Percentiles rank a stretch among this genome's conserved stretches.
These are phyloP conservation scores for Larix kaempferi DNA, from an alignment of 75 land plant genomes.

Conservation along the genomic window DNA sequence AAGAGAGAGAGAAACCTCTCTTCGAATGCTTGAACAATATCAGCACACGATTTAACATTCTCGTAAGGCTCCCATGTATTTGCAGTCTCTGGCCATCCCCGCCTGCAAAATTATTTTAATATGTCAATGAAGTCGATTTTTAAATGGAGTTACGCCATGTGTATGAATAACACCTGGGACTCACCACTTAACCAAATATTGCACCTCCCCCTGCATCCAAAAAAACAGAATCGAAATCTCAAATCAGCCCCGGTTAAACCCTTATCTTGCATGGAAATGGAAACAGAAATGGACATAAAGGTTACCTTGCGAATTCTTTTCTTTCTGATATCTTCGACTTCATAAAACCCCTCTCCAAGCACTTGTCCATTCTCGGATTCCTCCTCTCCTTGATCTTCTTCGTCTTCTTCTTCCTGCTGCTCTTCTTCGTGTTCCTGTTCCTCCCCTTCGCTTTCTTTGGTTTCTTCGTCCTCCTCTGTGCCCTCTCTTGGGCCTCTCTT, in stretches of 20 bases:
- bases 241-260: background rate
- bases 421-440: constrained; percentile 14
- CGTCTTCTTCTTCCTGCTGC: constrained; percentile 4
- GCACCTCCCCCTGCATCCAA: constrained; percentile 56
- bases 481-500: constrained; percentile 7
- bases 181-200: constrained; percentile 92
- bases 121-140: background rate
- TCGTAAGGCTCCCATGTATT: constrained; percentile 97
- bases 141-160: background rate
- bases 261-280: background rate
- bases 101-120: constrained; percentile 35
- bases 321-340: constrained; percentile 58
- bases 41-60: constrained; percentile 61
- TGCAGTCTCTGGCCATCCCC: constrained; percentile 89
- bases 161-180: constrained; percentile 11
- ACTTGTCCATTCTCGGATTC: constrained; percentile 15
- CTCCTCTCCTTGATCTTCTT: background rate
- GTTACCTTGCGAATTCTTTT: constrained; percentile 59
- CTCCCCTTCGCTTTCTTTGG: constrained; percentile 7
- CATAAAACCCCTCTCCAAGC: constrained; percentile 45
- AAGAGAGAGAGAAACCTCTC: constrained; percentile 41
- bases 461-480: background rate
- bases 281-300: background rate
- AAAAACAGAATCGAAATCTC: background rate
- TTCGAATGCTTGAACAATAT: constrained; percentile 83